Conservation (phyloP, 352 stramenopile species). For the Peronospora destructor region DNA sequence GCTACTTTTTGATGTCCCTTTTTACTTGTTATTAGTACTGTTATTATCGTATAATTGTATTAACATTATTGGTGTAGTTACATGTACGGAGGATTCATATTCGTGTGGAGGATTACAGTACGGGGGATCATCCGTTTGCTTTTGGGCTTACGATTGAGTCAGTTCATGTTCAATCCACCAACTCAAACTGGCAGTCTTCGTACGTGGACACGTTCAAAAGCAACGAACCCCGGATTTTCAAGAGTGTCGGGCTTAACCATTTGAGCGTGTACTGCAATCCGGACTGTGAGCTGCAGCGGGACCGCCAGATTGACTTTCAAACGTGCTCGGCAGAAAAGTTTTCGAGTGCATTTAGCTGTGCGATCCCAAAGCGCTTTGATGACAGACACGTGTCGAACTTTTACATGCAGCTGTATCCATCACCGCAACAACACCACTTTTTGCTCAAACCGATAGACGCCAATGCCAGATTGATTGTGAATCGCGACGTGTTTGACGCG, state of each 20-base stretch:
- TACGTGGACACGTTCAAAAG: conserved; percentile 75
- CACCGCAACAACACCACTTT: conserved; percentile 75
- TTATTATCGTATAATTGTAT: background rate
- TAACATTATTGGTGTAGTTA: conserved; percentile 32
- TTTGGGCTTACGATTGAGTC: conserved; percentile 80
- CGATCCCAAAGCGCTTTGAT: conserved; percentile 82
- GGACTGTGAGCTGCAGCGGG: conserved; percentile 57
- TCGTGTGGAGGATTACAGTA: conserved; percentile 66
- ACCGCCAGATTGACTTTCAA: conserved; percentile 52
- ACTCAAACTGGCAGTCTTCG: conserved; percentile 80
- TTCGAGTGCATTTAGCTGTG: conserved; percentile 59
- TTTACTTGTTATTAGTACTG: background rate
- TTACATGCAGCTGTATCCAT: conserved; percentile 67
- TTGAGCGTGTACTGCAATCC: conserved; percentile 83
- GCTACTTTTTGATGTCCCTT: background rate
- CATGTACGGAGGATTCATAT: conserved; percentile 84
- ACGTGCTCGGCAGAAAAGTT: conserved; percentile 76
- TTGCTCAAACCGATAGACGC: conserved; percentile 79
- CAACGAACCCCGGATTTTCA: conserved; percentile 84
- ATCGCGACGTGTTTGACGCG: conserved; percentile 69
- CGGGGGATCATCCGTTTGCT: conserved; percentile 76
- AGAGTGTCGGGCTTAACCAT: conserved; percentile 85
- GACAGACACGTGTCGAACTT: conserved; percentile 36
- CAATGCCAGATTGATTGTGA: conserved; percentile 72
- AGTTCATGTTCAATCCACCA: conserved; percentile 80